phyloP scores from a whole-genome alignment of 2,329 filamentous ascomycete species.

The Pseudogymnoascus sp. region DNA sequence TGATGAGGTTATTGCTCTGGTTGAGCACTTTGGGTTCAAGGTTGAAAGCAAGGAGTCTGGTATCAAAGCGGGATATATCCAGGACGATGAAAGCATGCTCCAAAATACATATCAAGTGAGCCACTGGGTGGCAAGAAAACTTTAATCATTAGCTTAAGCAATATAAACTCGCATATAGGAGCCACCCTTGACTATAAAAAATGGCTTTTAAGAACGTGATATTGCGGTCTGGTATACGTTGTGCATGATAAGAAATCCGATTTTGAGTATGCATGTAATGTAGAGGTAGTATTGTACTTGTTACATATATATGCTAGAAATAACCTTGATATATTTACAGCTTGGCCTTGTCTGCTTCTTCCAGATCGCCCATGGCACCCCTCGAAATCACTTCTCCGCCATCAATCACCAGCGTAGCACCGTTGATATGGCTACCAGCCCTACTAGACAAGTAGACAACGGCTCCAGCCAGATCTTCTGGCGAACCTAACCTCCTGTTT shows the following conservation, averaged over 20 bases:
- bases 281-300: not conserved
- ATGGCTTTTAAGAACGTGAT: not conserved
- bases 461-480: conserved; percentile 72
- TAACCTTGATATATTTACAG: conserved; percentile 8
- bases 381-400: conserved; percentile 52
- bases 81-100: conserved; percentile 77
- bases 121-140: conserved; percentile 80
- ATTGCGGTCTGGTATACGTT: not conserved
- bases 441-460: conserved; percentile 66
- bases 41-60: conserved; percentile 55
- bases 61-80: conserved; percentile 75
- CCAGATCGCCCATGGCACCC: conserved; percentile 35
- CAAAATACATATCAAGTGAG: conserved; percentile 72
- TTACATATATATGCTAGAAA: not conserved
- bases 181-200: not conserved
- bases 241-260: not conserved
- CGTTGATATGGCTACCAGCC: conserved; percentile 64
- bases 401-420: conserved; percentile 60
- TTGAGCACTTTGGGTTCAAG: conserved; percentile 68
- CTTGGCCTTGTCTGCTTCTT: conserved; percentile 35
- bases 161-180: conserved; percentile 8
- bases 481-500: conserved; percentile 56
- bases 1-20: conserved; percentile 74
- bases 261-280: not conserved
- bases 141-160: conserved; percentile 16